A percentile compares a stretch with the other conserved stretches of the same genome.
Evolutionary conservation across 306 rosid species (phyloP).

Genomic region (Medicago arabica): DNA sequence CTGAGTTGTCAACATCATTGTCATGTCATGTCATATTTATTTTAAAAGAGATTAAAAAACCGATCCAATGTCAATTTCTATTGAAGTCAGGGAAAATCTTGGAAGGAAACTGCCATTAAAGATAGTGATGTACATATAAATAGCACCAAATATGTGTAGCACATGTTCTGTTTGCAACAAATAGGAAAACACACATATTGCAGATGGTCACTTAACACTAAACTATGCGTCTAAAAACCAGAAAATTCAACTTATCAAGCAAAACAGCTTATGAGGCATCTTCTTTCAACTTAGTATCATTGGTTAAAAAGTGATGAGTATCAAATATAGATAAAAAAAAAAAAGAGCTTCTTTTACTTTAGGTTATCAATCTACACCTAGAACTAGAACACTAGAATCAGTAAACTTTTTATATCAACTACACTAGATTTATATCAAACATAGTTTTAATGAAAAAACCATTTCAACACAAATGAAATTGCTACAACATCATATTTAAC

Average conservation of each 20-base stretch:
- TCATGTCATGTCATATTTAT: background rate
- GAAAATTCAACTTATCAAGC: slow-evolving; percentile 3
- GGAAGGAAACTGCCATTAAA: background rate
- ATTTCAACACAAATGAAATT: background rate
- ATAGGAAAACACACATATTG: too few species aligned
- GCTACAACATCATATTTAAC: background rate
- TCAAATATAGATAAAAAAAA: too few species aligned
- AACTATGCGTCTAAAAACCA: too few species aligned
- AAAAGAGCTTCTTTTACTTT: background rate
- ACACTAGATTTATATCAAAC: background rate
- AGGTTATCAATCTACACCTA: too few species aligned
- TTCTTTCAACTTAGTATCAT: too few species aligned
- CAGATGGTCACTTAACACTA: too few species aligned
- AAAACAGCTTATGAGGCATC: background rate
- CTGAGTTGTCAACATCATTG: background rate
- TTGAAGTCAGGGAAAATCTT: background rate
- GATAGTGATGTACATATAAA: background rate
- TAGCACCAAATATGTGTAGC: background rate
- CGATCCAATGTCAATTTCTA: background rate
- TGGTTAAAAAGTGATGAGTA: too few species aligned
- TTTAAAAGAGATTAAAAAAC: background rate
- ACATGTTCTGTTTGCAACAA: background rate
- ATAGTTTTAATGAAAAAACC: background rate
- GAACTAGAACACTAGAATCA: too few species aligned
- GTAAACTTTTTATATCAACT: background rate